Percentiles rank a stretch among this genome's conserved stretches.
Evolutionary conservation across 192 early-diverging fungal species (phyloP).

Genomic region (Phlyctochytrium planicorne): DNA sequence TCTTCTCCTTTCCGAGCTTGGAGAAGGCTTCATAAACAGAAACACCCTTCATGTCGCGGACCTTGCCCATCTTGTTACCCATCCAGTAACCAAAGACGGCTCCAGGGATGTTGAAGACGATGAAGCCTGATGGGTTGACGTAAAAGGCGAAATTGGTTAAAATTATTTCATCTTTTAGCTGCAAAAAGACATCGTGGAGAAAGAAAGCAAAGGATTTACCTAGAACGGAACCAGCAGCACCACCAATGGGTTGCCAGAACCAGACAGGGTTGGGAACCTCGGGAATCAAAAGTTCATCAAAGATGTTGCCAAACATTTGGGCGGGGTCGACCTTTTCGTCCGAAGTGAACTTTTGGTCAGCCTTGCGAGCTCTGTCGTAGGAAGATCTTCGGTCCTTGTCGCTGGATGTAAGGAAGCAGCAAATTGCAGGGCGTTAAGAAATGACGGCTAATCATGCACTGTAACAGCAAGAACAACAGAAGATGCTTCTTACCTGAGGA

Average conservation of each 20-base stretch:
- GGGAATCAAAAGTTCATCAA: slow-evolving; percentile 78
- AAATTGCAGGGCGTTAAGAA: too few relatives aligned
- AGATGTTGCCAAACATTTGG: slow-evolving; percentile 71
- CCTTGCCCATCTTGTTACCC: slow-evolving; percentile 45
- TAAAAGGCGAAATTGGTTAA: too few relatives aligned
- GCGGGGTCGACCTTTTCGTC: slow-evolving; percentile 53
- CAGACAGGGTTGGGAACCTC: slow-evolving; percentile 59
- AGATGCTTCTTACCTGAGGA: slow-evolving; percentile 48
- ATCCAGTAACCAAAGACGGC: slow-evolving; percentile 42
- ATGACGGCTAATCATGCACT: background rate
- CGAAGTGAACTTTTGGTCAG: slow-evolving; percentile 8
- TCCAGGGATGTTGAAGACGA: slow-evolving; percentile 52
- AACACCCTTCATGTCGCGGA: slow-evolving; percentile 48
- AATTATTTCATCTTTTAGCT: background rate
- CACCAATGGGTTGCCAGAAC: slow-evolving; percentile 69
- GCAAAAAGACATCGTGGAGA: background rate
- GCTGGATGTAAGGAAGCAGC: slow-evolving; percentile 3
- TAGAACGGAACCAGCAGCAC: slow-evolving; percentile 66
- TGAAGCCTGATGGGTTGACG: slow-evolving; percentile 40
- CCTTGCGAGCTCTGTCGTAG: slow-evolving; percentile 32
- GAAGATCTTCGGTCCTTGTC: slow-evolving; percentile 36
- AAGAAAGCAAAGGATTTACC: slow-evolving; percentile 31
- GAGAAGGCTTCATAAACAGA: slow-evolving; percentile 47
- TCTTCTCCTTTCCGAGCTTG: slow-evolving; percentile 36
- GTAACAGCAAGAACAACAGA: slow-evolving; percentile 11